A percentile compares a stretch with the other conserved stretches of the same genome.
Evolutionary conservation across 768 basidiomycete species (phyloP).

Genomic region (Pholiota microspora): DNA sequence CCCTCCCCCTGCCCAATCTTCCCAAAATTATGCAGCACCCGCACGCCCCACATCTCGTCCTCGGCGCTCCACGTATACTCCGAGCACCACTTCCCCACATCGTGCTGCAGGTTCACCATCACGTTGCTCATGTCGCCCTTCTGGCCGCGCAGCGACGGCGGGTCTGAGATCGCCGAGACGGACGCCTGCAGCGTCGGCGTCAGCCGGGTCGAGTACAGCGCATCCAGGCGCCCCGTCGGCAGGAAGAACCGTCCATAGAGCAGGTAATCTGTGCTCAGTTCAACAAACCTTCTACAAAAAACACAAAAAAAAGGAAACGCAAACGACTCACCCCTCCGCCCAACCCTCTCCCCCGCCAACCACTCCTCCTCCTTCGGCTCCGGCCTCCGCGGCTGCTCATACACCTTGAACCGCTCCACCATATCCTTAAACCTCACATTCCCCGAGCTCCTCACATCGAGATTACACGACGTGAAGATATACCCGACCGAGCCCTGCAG

Average conservation of each 20-base stretch:
- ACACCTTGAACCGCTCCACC: slow-evolving; percentile 84
- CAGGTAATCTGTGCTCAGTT: slow-evolving; percentile 84
- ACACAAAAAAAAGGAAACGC: too few relatives aligned
- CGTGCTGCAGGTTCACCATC: slow-evolving; percentile 88
- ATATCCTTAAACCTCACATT: slow-evolving; percentile 84
- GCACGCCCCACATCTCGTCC: slow-evolving; percentile 90
- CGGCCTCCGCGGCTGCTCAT: slow-evolving; percentile 77
- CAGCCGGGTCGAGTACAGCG: slow-evolving; percentile 81
- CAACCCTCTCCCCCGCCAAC: slow-evolving; percentile 75
- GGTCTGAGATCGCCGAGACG: slow-evolving; percentile 85
- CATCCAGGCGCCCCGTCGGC: slow-evolving; percentile 86
- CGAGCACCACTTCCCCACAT: slow-evolving; percentile 87
- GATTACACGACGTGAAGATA: slow-evolving; percentile 86
- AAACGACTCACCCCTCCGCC: slow-evolving; percentile 63
- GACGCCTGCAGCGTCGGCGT: slow-evolving; percentile 77
- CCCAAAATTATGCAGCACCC: slow-evolving; percentile 91
- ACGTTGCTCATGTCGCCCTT: slow-evolving; percentile 59
- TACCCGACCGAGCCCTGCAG: slow-evolving; percentile 92
- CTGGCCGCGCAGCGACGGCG: slow-evolving; percentile 48
- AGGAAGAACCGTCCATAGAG: slow-evolving; percentile 91
- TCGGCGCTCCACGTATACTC: slow-evolving; percentile 95
- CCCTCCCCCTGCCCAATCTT: slow-evolving; percentile 44
- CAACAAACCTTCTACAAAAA: too few relatives aligned
- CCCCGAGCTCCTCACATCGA: slow-evolving; percentile 67
- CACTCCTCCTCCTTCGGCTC: slow-evolving; percentile 79